Evolutionary conservation across 306 rosid genomes (phyloP), one percentile per base, ranked within the genome.

Genomic region (Cicer yamashitae): DNA sequence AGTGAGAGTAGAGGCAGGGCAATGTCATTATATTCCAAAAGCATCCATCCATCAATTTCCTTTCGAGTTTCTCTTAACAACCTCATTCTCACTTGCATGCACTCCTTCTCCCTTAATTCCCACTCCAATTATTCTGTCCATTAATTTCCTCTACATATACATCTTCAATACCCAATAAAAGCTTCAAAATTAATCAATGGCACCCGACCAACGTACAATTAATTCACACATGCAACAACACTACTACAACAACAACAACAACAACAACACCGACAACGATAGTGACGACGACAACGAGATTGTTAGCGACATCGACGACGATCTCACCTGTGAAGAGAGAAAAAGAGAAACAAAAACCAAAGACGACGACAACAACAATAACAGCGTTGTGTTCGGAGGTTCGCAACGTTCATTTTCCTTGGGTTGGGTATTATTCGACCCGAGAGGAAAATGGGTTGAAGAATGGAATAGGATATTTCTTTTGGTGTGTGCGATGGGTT

Each of bases 391-490:
- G 14, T 51, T 20, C 0, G 40, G 9, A 12, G 69, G 61, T 6
- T 70, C 66, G 8, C n/a, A n/a, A n/a, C 76, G 84, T 78, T 59
- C 65, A 10, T 30, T 58, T 58, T 58, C 66, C 3, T 3, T 75
- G 4, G 82, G 83, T 10, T 65, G 75, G 30, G 39, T 17, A 9
- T 82, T 86, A 15, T 14, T 91, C 38, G 91, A 83, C 72, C 91
- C 94, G 15, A 71, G 82, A 58, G 84, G 88, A 15, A 87, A 79
- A 74, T 94, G 97, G 98, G 73, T 87, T 1, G 83, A 87, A 72
- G 96, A 92, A 80, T 91, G 97, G 99, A 94, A 89, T 81, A 81
- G 97, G 75, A 83, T 90, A 12, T 90, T 91, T 69, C 81, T 91
- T 1, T 82, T 94, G 2, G 96, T 94, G 12, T 81, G 90, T 12